Base-by-base conservation (phyloP, 2,329 filamentous ascomycete genomes). In the Claviceps digitariae region DNA sequence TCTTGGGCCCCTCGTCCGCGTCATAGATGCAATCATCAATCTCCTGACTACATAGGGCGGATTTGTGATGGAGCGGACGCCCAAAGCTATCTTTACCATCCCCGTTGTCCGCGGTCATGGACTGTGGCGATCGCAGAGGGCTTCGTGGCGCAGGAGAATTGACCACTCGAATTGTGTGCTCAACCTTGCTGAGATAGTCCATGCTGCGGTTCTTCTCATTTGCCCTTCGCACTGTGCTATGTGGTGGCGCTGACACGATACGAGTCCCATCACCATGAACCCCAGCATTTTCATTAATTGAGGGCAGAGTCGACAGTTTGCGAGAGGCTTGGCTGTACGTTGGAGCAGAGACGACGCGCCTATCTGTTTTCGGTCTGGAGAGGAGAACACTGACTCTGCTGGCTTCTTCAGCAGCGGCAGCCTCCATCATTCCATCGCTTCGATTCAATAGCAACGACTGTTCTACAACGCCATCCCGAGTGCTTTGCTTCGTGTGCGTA, bases 151-250 rank as follows among this genome's bases (percentile, higher is more conserved):
- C 68, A 3, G 75, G 73, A 3, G 77, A 77, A 54, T 73, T 66
- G n/a, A 81, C 77, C 5, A 81, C 63, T 6, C 77, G 74, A 59
- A 81, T 81, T 0, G 76, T 79, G 50, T 76, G 71, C 54, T 75
- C 72, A 2, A 71, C 70, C 34, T 66, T 68, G 49, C 70, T 68
- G 8, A 79, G 63, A 57, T 73, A 75, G 27, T 74, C 69, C 7
- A 77, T 59, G 13, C 67, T 69, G 15, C 60, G 64, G 43, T 64
- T 63, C 52, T 61, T 62, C n/a, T 71, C 69, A 45, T 57, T 57
- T 15, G 57, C 57, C 47, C 56, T 61, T 56, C 59, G 67, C 15
- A 60, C 59, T n/a, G 62, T 60, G 10, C 64, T 66, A 47, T 69
- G 63, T 13, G 70, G 66, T 17, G 75, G 73, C 10, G 72, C 73